phyloP scores from a whole-genome alignment of 768 basidiomycete species.

The Candolleomyces efflorescens region DNA sequence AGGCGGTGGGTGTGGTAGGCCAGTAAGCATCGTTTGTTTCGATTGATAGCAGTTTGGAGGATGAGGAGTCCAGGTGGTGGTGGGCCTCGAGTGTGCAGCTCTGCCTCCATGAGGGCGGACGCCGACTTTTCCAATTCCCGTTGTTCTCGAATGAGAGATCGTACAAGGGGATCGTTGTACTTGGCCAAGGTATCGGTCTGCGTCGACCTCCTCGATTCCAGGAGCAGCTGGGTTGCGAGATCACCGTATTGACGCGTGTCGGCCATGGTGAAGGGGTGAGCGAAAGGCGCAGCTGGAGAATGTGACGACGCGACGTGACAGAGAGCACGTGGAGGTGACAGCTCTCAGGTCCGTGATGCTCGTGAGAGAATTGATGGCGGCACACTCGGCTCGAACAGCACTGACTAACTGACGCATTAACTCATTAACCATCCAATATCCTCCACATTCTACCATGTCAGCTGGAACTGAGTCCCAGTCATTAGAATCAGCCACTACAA shows the following conservation, averaged over 20 bases:
- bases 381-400: too few relatives aligned
- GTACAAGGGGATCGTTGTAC: slow-evolving; percentile 87
- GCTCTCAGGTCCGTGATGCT: not conserved
- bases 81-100: slow-evolving; percentile 20
- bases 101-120: slow-evolving; percentile 27
- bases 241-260: slow-evolving; percentile 74
- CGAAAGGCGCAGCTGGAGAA: not conserved
- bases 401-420: too few relatives aligned
- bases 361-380: too few relatives aligned
- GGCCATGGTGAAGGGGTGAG: slow-evolving; percentile 31
- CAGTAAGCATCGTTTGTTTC: slow-evolving; percentile 94
- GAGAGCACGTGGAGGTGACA: not conserved
- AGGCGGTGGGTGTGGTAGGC: slow-evolving; percentile 89
- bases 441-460: not conserved
- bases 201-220: slow-evolving; percentile 82
- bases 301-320: not conserved
- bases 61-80: slow-evolving; percentile 69
- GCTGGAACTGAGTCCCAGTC: slow-evolving; percentile 11
- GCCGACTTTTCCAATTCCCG: slow-evolving; percentile 74
- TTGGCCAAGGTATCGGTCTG: slow-evolving; percentile 81
- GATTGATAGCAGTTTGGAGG: slow-evolving; percentile 82
- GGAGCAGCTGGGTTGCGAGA: slow-evolving; percentile 82
- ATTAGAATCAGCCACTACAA: slow-evolving; percentile 25
- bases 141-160: slow-evolving; percentile 84
- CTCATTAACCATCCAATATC: too few relatives aligned